phyloP scores from a whole-genome alignment of 2,329 filamentous ascomycete species.

The Scedosporium aurantiacum region DNA sequence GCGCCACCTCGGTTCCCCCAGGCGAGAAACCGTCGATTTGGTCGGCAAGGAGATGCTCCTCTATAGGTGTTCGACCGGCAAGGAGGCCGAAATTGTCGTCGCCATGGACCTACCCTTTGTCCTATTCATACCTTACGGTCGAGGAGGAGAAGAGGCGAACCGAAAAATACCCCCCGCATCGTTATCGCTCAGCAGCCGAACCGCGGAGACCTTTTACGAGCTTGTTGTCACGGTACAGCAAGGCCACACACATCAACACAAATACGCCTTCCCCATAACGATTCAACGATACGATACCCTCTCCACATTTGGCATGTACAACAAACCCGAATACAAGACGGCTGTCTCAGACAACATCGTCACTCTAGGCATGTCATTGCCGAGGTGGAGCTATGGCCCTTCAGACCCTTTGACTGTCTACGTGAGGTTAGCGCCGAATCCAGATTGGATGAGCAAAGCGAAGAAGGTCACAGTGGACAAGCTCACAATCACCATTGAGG shows the following conservation, averaged over 20 bases:
- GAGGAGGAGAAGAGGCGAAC: constrained; percentile 81
- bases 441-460: constrained; percentile 82
- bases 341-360: constrained; percentile 82
- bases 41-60: constrained; percentile 93
- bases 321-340: constrained; percentile 81
- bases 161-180: constrained; percentile 85
- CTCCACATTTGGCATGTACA: constrained; percentile 99
- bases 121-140: constrained; percentile 90
- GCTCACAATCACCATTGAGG: constrained; percentile 87
- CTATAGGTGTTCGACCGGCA: constrained; percentile 74
- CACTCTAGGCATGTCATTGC: constrained; percentile 81
- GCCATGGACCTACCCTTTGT: constrained; percentile 97
- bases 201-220: constrained; percentile 96
- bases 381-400: constrained; percentile 92
- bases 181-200: constrained; percentile 80
- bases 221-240: constrained; percentile 93
- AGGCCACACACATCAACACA: constrained; percentile 74
- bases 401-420: constrained; percentile 92
- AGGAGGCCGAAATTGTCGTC: constrained; percentile 78
- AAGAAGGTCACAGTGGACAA: constrained; percentile 87
- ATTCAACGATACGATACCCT: constrained; percentile 90
- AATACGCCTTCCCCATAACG: constrained; percentile 83
- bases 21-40: constrained; percentile 82
- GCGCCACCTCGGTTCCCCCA: constrained; percentile 78
- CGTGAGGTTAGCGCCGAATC: constrained; percentile 86